phyloP scores from a whole-genome alignment of 345 rosid genomes.

The Acer campestre region DNA sequence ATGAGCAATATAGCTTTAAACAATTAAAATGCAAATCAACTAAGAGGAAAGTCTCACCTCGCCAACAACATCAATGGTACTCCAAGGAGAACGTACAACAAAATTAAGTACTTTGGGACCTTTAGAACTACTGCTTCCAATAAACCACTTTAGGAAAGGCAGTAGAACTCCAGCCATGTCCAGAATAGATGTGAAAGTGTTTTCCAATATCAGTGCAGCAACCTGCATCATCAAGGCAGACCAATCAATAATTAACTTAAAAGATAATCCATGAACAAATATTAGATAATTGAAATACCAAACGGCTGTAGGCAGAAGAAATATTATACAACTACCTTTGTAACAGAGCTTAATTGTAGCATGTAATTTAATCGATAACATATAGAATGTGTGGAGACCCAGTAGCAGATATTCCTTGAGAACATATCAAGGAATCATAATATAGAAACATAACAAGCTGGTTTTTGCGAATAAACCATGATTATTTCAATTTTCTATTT shows the following conservation, averaged over 20 bases:
- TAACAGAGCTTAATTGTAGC: neutral
- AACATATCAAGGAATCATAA: slow-evolving; percentile 6
- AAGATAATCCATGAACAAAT: neutral
- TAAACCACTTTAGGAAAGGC: slow-evolving; percentile 95
- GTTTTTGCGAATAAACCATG: neutral
- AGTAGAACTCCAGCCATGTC: slow-evolving; percentile 98
- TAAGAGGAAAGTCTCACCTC: slow-evolving; percentile 55
- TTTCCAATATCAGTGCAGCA: slow-evolving; percentile 83
- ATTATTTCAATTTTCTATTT: neutral
- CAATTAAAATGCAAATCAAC: slow-evolving; percentile 6
- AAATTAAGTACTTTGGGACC: slow-evolving; percentile 84
- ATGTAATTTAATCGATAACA: neutral
- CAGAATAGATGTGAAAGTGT: slow-evolving; percentile 95
- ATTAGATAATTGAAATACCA: neutral
- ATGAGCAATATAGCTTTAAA: neutral
- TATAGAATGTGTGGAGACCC: neutral
- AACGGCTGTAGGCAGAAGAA: neutral
- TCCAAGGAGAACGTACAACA: slow-evolving; percentile 98
- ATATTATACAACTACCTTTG: neutral
- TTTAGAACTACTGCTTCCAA: slow-evolving; percentile 80
- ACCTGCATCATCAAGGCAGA: slow-evolving; percentile 47
- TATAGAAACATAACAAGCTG: neutral
- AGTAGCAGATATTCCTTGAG: neutral
- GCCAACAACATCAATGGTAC: slow-evolving; percentile 75
- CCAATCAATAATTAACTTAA: slow-evolving; percentile 4